Conservation (phyloP, 768 basidiomycete species). For the Xerocomellus intermedius region DNA sequence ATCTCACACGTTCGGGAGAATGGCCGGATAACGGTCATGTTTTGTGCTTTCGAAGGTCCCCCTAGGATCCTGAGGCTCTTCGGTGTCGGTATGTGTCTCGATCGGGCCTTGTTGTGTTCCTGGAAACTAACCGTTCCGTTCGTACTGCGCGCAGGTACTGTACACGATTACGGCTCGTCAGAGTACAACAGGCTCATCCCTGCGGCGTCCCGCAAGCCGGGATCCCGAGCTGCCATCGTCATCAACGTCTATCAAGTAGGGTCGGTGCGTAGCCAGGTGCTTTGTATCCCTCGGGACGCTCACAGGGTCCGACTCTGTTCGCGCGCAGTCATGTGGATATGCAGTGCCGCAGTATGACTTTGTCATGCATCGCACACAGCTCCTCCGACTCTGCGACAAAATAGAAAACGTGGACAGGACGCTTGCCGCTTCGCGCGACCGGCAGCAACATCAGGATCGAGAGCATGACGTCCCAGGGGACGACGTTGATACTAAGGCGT, state of each 20-base stretch:
- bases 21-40: conserved; percentile 60
- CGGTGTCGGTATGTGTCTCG: conserved; percentile 45
- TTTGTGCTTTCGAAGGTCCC: conserved; percentile 60
- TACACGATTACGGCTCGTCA: conserved; percentile 60
- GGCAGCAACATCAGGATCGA: not conserved
- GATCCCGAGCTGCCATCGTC: conserved; percentile 60
- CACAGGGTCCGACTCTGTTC: not conserved
- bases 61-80: conserved; percentile 58
- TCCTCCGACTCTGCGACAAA: conserved; percentile 36
- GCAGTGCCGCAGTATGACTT: conserved; percentile 63
- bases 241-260: conserved; percentile 60
- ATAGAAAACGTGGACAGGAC: conserved; percentile 43
- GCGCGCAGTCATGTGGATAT: conserved; percentile 60
- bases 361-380: conserved; percentile 43
- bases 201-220: conserved; percentile 45
- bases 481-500: not conserved
- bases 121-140: not conserved
- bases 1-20: conserved; percentile 64
- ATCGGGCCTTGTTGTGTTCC: not conserved
- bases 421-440: conserved; percentile 2
- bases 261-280: conserved; percentile 32
- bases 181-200: conserved; percentile 58
- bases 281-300: no score
- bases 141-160: conserved; percentile 41
- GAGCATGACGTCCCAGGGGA: not conserved